phyloP scores from a whole-genome alignment of 1,284 basidiomycete genomes.

The Stereum hirsutum region DNA sequence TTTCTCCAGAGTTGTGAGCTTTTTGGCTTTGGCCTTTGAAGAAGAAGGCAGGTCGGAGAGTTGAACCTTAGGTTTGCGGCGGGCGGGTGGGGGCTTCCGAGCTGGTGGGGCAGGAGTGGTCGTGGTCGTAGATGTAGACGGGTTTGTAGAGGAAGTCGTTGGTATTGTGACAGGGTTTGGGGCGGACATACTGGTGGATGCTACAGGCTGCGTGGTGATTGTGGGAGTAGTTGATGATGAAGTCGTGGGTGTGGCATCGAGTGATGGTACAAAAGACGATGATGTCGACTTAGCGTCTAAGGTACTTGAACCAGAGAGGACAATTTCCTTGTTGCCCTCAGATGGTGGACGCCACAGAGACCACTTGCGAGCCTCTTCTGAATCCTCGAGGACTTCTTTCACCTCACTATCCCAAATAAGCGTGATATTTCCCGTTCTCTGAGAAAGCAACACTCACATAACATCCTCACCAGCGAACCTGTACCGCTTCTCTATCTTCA shows the following conservation, averaged over 20 bases:
- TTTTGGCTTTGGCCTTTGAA: conserved; percentile 46
- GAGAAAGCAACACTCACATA: conserved; percentile 34
- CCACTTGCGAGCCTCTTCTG: conserved; percentile 68
- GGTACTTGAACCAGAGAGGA: no score
- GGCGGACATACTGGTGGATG: neutral
- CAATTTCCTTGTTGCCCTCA: neutral
- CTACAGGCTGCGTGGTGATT: neutral
- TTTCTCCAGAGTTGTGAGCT: conserved; percentile 74
- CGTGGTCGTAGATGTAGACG: conserved; percentile 9
- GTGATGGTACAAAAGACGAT: no score
- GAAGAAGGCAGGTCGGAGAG: conserved; percentile 39
- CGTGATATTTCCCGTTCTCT: conserved; percentile 15
- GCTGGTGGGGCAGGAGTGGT: conserved; percentile 16
- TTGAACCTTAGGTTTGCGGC: conserved; percentile 52
- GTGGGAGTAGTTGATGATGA: no score
- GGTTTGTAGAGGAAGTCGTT: conserved; percentile 4
- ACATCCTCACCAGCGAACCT: conserved; percentile 69
- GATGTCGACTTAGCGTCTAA: no score
- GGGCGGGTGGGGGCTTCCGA: conserved; percentile 46
- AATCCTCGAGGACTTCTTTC: conserved; percentile 60
- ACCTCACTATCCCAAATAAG: conserved; percentile 43
- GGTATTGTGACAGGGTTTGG: neutral
- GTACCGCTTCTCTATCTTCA: conserved; percentile 62
- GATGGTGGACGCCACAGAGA: conserved; percentile 37
- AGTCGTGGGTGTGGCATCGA: no score